These are phyloP conservation scores for Dipteronia sinensis DNA, from an alignment of 345 rosid species.

Conservation along the genomic window DNA sequence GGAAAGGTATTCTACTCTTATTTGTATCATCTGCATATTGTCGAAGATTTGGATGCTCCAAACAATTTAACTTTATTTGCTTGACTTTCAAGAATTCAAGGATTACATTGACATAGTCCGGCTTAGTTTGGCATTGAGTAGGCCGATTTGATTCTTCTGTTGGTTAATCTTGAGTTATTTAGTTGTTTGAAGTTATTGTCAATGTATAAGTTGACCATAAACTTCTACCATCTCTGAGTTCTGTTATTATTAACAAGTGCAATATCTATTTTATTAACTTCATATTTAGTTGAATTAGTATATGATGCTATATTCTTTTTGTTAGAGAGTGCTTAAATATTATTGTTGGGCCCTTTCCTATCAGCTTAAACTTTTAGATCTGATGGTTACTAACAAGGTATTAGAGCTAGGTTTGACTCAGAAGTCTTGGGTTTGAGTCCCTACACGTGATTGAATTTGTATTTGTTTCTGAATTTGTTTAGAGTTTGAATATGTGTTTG, in stretches of 20 bases:
- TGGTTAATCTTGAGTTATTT: not conserved
- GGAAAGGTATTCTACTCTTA: constrained; percentile 69
- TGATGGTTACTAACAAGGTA: no score
- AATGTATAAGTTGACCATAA: not conserved
- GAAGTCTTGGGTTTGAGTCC: no score
- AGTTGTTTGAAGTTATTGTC: not conserved
- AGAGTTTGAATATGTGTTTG: no score
- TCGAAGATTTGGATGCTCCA: constrained; percentile 5
- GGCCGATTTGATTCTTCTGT: not conserved
- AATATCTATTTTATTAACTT: constrained; percentile 4
- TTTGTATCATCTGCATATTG: not conserved
- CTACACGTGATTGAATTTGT: no score
- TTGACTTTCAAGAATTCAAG: not conserved
- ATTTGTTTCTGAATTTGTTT: no score
- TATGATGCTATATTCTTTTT: not conserved
- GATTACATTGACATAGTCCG: not conserved
- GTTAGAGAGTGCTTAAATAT: no score
- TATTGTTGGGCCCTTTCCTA: no score
- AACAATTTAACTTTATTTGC: not conserved
- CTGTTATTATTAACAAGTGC: not conserved
- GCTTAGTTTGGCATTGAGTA: not conserved
- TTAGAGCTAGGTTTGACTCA: no score
- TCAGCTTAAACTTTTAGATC: no score
- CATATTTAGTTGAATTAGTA: constrained; percentile 9
- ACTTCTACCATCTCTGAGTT: not conserved